These are phyloP conservation scores for Lepidium campestre DNA, from an alignment of 441 rosid genomes.

Conservation along the genomic window DNA sequence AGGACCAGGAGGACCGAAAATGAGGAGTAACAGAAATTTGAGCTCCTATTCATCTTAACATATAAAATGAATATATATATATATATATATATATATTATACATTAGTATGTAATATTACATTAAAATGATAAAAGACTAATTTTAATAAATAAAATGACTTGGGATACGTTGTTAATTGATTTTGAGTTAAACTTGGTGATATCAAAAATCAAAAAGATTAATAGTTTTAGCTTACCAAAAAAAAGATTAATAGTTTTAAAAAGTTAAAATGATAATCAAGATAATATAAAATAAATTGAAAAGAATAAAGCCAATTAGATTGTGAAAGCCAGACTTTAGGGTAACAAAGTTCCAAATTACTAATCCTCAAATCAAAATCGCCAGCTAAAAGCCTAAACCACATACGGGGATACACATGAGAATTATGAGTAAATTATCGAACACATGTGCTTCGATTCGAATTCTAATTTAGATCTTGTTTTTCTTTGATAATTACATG, in stretches of 20 bases:
- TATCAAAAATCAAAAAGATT: too few species aligned
- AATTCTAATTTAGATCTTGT: neutral
- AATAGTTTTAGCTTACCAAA: too few species aligned
- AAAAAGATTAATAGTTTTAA: too few species aligned
- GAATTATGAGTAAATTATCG: neutral
- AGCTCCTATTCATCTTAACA: neutral
- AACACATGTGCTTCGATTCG: slow-evolving; percentile 5
- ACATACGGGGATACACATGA: neutral
- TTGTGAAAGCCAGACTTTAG: slow-evolving; percentile 8
- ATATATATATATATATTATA: too few species aligned
- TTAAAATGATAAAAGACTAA: too few species aligned
- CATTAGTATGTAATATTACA: too few species aligned
- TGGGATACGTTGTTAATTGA: too few species aligned
- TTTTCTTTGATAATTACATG: neutral
- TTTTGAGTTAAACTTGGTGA: too few species aligned
- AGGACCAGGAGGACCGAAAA: too few species aligned
- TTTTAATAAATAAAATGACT: too few species aligned
- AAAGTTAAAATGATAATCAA: neutral
- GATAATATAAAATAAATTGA: neutral
- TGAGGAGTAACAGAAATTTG: too few species aligned
- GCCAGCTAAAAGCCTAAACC: neutral
- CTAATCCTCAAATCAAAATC: neutral
- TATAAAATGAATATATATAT: slow-evolving; percentile 1
- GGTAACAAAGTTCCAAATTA: slow-evolving; percentile 9
- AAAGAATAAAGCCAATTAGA: neutral